Evolutionary conservation across 129 eudicot species (phyloP), one percentile per base, ranked within the genome.

Genomic region (Arctium minus): DNA sequence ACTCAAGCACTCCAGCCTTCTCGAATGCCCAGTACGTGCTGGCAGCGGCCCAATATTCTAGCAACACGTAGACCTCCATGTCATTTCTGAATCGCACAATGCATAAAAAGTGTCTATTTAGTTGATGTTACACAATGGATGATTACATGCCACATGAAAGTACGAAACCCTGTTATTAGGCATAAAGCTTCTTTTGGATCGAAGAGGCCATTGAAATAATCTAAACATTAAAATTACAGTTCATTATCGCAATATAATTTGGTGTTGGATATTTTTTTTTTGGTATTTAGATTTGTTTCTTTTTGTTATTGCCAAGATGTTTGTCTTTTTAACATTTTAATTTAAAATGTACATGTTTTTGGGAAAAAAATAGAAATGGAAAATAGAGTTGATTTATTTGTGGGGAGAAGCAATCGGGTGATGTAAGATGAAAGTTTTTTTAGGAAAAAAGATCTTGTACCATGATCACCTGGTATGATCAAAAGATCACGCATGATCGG

Each of bases 361-460:
- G 10, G 2, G 10, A 46, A 46, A 8, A 42, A 2, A 46, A 46
- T 46, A 46, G 56, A 46, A 46, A 46, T 56, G 5, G 8, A 56
- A n/a, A 56, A 56, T 56, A 4, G 6, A 15, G 17, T 56, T 4
- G 67, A 56, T 17, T 0, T 56, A 15, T 3, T 17, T 56, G 67
- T 17, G n/a, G 67, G 67, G 67, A 56, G 67, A 56, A 17, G 18
- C 67, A 17, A 15, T 4, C 15, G 35, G 76, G 44, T 75, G 81
- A 82, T 75, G 85, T n/a, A 32, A 75, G 72, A 83, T 83, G 78
- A 69, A 46, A 76, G 69, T 76, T 68, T 13, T 22, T 70, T 69
- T 73, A 71, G 18, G 78, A 50, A 83, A 77, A 83, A 60, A 70
- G 73, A 83, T 83, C n/a, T 36, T 76, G 86, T 83, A 83, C 78